phyloP scores from a whole-genome alignment of 2,329 filamentous ascomycete genomes.

The Monosporascus sp. region DNA sequence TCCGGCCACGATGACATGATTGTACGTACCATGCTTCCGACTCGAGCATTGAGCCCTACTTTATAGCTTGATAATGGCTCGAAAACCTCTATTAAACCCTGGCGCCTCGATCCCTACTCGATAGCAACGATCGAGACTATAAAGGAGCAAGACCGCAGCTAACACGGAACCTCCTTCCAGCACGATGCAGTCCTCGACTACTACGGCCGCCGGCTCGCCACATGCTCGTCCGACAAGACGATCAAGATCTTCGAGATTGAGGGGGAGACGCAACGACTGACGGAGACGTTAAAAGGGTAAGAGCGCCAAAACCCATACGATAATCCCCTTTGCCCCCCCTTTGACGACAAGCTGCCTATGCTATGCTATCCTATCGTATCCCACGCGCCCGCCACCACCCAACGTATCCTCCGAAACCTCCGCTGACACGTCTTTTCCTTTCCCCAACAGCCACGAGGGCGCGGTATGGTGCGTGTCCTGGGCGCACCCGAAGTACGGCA shows the following conservation, averaged over 20 bases:
- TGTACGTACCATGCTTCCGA: constrained; percentile 47
- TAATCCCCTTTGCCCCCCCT: background rate
- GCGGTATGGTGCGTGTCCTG: constrained; percentile 97
- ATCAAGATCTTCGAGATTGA: constrained; percentile 99
- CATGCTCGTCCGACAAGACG: constrained; percentile 95
- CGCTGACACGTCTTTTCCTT: background rate
- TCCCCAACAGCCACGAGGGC: constrained; percentile 71
- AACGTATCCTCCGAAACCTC: background rate
- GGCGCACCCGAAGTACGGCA: constrained; percentile 98
- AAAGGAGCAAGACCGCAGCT: constrained; percentile 12
- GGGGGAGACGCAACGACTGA: constrained; percentile 80
- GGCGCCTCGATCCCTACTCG: too few species aligned
- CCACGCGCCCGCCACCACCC: background rate
- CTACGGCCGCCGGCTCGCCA: constrained; percentile 92
- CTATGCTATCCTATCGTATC: background rate
- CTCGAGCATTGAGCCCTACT: background rate
- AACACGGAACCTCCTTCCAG: constrained; percentile 37
- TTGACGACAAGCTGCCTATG: background rate
- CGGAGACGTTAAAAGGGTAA: constrained; percentile 93
- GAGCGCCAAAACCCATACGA: constrained; percentile 9
- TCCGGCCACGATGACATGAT: constrained; percentile 99
- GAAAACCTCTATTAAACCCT: too few species aligned
- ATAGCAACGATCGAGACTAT: background rate
- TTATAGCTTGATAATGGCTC: too few species aligned
- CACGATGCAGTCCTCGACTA: constrained; percentile 99